phyloP scores from a whole-genome alignment of 2,329 filamentous ascomycete genomes.

The Colletotrichum costaricense region DNA sequence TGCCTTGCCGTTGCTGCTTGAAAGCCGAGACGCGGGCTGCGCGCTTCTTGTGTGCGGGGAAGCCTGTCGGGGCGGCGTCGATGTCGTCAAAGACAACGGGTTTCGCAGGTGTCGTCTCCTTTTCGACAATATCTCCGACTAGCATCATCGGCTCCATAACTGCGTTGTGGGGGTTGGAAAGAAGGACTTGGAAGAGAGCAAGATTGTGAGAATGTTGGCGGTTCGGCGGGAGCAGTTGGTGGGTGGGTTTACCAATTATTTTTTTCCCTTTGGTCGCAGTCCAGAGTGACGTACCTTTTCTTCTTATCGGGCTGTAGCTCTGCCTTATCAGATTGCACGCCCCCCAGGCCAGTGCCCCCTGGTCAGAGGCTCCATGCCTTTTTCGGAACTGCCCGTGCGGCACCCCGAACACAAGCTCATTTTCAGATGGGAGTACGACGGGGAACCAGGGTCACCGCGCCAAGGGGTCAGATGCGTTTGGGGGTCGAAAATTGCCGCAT shows the following conservation, averaged over 20 bases:
- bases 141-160: conserved; percentile 60
- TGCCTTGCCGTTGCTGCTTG: conserved; percentile 72
- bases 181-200: neutral
- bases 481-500: neutral
- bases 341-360: conserved; percentile 18
- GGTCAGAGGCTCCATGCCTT: conserved; percentile 17
- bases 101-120: conserved; percentile 67
- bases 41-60: conserved; percentile 89
- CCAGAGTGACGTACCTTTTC: conserved; percentile 19
- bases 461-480: neutral
- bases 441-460: conserved; percentile 9
- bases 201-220: neutral
- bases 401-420: conserved; percentile 29
- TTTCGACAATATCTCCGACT: conserved; percentile 84
- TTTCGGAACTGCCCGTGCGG: conserved; percentile 31
- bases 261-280: neutral
- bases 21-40: conserved; percentile 76
- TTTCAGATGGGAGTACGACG: conserved; percentile 22
- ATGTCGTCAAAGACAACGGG: conserved; percentile 72
- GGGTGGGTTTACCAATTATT: conserved; percentile 11
- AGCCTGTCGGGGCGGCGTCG: conserved; percentile 73
- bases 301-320: neutral
- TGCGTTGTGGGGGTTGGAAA: neutral
- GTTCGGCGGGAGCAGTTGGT: neutral
- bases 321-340: conserved; percentile 21